Percentiles rank a stretch among this genome's conserved stretches.
phyloP scores from a whole-genome alignment of 164 flowering plant species.

The Liquidambar formosana region DNA sequence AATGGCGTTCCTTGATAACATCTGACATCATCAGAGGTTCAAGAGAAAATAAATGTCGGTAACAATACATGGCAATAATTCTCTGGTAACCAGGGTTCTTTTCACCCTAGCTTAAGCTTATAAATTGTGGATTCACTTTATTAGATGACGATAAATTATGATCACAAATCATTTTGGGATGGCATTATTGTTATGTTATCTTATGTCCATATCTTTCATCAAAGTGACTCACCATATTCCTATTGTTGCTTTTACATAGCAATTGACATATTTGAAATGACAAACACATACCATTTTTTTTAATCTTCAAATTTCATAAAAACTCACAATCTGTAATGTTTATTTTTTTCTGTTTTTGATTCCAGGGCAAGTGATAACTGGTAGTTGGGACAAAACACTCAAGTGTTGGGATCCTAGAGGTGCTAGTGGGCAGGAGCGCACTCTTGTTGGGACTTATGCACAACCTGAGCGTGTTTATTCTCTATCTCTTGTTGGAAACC shows the following conservation, averaged over 20 bases:
- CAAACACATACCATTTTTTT: background rate
- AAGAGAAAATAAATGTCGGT: background rate
- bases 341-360: constrained; percentile 1
- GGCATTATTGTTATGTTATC: background rate
- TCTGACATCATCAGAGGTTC: background rate
- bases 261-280: background rate
- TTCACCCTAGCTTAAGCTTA: background rate
- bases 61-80: too few species aligned
- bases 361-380: constrained; percentile 92
- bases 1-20: background rate
- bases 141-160: background rate
- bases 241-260: background rate
- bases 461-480: constrained; percentile 99
- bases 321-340: background rate
- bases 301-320: too few species aligned
- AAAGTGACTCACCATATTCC: too few species aligned
- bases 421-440: constrained; percentile 89
- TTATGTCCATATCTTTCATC: background rate
- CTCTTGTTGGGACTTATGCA: constrained; percentile 83
- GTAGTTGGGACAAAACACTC: constrained; percentile 97
- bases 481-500: constrained; percentile 86
- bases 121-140: too few species aligned
- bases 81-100: too few species aligned
- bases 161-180: background rate
- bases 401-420: constrained; percentile 99